Evolutionary conservation across 495 filamentous ascomycete genomes (phyloP).

Genomic region (Talaromyces nanjingensis): DNA sequence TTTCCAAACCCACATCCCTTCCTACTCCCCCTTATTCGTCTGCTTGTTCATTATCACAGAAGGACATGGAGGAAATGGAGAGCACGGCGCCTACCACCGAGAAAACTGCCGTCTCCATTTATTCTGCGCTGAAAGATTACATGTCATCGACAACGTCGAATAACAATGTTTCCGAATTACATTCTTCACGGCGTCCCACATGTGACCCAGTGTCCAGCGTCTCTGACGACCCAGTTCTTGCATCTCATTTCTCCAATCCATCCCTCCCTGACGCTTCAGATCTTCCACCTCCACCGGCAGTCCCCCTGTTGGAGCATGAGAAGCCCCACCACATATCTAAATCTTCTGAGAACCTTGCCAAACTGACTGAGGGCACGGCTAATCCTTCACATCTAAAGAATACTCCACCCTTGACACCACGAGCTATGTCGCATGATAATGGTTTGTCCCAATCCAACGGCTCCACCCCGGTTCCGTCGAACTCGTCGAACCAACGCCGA

Average conservation of each 20-base stretch:
- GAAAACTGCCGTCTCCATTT: conserved; percentile 30
- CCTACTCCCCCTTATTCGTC: conserved; percentile 38
- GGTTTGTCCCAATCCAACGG: conserved; percentile 24
- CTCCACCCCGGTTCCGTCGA: conserved; percentile 23
- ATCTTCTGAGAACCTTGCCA: conserved; percentile 65
- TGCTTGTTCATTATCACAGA: conserved; percentile 35
- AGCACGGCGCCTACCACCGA: conserved; percentile 27
- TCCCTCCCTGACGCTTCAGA: conserved; percentile 48
- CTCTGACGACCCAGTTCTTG: conserved; percentile 60
- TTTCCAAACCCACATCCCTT: conserved; percentile 21
- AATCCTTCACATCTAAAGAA: conserved; percentile 65
- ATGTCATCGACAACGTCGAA: conserved; percentile 23
- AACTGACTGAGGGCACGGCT: conserved; percentile 76
- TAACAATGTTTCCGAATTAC: conserved; percentile 23
- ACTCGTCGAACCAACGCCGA: conserved; percentile 17
- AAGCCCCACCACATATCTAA: conserved; percentile 38
- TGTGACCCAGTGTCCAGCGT: conserved; percentile 57
- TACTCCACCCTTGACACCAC: conserved; percentile 79
- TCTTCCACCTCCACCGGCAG: conserved; percentile 48
- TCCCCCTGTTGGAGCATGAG: conserved; percentile 45
- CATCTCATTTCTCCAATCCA: conserved; percentile 71
- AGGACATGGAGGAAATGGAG: conserved; percentile 34
- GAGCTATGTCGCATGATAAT: conserved; percentile 67
- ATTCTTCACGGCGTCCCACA: conserved; percentile 42
- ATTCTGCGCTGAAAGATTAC: conserved; percentile 36